A percentile compares a stretch with the other conserved stretches of the same genome.
Conservation (phyloP, 2,329 filamentous ascomycete species). For the Fusarium brevicatenulatum region DNA sequence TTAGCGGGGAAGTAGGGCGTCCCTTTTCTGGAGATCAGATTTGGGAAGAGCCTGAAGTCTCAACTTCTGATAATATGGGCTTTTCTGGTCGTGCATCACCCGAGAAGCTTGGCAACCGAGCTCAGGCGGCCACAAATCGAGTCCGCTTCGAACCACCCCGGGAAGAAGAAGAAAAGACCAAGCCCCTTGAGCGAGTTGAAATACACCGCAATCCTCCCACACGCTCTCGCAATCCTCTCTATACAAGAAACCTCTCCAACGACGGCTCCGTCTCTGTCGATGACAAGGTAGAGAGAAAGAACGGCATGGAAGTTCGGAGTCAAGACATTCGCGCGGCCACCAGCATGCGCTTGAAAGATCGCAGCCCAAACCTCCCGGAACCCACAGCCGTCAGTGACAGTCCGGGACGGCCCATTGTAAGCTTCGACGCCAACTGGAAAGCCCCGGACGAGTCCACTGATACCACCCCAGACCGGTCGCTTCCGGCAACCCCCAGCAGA, state of each 20-base stretch:
- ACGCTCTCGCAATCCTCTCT: slow-evolving; percentile 83
- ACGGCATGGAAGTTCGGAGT: slow-evolving; percentile 83
- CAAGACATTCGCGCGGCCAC: slow-evolving; percentile 92
- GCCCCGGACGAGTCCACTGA: slow-evolving; percentile 76
- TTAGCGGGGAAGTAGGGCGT: slow-evolving; percentile 73
- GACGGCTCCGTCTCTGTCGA: slow-evolving; percentile 45
- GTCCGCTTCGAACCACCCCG: slow-evolving; percentile 54
- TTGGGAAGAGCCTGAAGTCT: slow-evolving; percentile 83
- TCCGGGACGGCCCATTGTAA: slow-evolving; percentile 93
- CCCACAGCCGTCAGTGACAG: slow-evolving; percentile 91
- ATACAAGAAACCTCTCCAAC: slow-evolving; percentile 72
- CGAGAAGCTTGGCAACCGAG: slow-evolving; percentile 47
- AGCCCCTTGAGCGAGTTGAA: slow-evolving; percentile 67
- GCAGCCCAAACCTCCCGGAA: slow-evolving; percentile 86
- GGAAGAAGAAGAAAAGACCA: slow-evolving; percentile 50
- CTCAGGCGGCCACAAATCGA: slow-evolving; percentile 48
- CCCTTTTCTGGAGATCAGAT: slow-evolving; percentile 83
- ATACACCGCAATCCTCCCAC: slow-evolving; percentile 86
- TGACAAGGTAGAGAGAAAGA: slow-evolving; percentile 69
- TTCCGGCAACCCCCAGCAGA: slow-evolving; percentile 43
- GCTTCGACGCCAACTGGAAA: slow-evolving; percentile 89
- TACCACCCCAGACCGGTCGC: slow-evolving; percentile 62
- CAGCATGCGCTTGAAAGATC: slow-evolving; percentile 86
- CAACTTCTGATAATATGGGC: slow-evolving; percentile 17
- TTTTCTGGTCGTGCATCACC: slow-evolving; percentile 47